Conservation (phyloP, 176 grass and related monocot species). For the Thinopyrum elongatum region DNA sequence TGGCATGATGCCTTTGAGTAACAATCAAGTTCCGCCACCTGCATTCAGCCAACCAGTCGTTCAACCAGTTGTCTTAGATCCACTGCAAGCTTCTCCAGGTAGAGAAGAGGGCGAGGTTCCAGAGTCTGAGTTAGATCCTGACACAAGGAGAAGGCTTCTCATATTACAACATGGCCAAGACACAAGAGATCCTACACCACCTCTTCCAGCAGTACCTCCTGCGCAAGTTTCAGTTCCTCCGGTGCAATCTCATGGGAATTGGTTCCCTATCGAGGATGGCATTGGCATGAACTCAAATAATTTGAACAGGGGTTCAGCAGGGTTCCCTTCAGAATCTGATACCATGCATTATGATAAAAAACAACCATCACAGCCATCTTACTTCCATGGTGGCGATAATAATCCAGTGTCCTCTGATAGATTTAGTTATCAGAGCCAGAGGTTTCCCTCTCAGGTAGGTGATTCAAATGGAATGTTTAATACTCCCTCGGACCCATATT, state of each 20-base stretch:
- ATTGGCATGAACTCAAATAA: constrained; percentile 56
- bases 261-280: constrained; percentile 61
- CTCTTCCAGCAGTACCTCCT: constrained; percentile 50
- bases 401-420: constrained; percentile 60
- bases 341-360: constrained; percentile 53
- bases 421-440: constrained; percentile 61
- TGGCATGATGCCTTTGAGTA: constrained; percentile 48
- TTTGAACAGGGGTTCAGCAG: constrained; percentile 43
- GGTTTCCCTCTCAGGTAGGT: constrained; percentile 71
- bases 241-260: constrained; percentile 67
- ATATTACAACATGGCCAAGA: constrained; percentile 99
- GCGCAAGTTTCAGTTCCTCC: constrained; percentile 60
- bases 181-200: constrained; percentile 70
- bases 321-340: constrained; percentile 58
- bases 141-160: constrained; percentile 96
- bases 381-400: constrained; percentile 54
- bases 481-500: neutral
- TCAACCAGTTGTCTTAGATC: constrained; percentile 59
- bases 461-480: constrained; percentile 1
- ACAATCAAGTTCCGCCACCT: constrained; percentile 31
- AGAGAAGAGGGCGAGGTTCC: constrained; percentile 99
- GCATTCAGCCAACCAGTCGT: constrained; percentile 53
- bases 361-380: constrained; percentile 45
- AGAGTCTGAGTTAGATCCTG: constrained; percentile 95
- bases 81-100: constrained; percentile 77